Evolutionary conservation across 805 yeast genomes (phyloP).

Genomic region (Saccharomyces mikatae): DNA sequence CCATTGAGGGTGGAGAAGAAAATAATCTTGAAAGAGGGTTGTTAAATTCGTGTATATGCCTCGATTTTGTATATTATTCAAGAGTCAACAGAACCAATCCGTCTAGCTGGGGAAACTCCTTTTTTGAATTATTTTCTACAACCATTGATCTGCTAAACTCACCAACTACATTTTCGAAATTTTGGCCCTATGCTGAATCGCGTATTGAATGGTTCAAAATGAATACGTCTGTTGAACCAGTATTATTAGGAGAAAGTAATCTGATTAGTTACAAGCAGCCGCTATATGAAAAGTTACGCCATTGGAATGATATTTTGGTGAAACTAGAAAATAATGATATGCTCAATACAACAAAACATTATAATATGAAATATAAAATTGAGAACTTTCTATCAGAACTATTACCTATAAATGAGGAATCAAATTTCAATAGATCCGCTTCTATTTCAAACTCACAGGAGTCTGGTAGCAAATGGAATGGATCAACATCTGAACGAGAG

Average conservation of each 20-base stretch:
- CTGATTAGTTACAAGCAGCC: slow-evolving; percentile 28
- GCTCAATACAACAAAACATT: slow-evolving; percentile 21
- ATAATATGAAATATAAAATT: slow-evolving; percentile 19
- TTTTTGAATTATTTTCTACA: slow-evolving; percentile 19
- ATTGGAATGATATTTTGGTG: slow-evolving; percentile 23
- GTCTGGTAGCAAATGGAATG: slow-evolving; percentile 19
- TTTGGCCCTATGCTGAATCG: slow-evolving; percentile 27
- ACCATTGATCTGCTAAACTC: slow-evolving; percentile 16
- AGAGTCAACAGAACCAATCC: slow-evolving; percentile 10
- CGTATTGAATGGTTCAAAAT: slow-evolving; percentile 26
- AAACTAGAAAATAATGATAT: slow-evolving; percentile 14
- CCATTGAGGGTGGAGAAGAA: slow-evolving; percentile 3
- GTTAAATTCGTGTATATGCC: slow-evolving; percentile 7
- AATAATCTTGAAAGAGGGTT: neutral
- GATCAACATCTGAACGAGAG: slow-evolving; percentile 10
- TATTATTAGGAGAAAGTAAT: slow-evolving; percentile 16
- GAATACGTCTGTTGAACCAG: slow-evolving; percentile 7
- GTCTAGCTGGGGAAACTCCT: slow-evolving; percentile 16
- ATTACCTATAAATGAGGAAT: slow-evolving; percentile 23
- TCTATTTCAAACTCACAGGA: slow-evolving; percentile 11
- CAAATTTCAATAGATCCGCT: slow-evolving; percentile 24
- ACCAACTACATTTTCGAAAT: slow-evolving; percentile 18
- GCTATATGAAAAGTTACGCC: slow-evolving; percentile 23
- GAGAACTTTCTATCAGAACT: slow-evolving; percentile 22
- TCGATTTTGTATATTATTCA: slow-evolving; percentile 24